These are phyloP conservation scores for Setaria viridis DNA, from an alignment of 202 grass and related monocot genomes.

Conservation along the genomic window DNA sequence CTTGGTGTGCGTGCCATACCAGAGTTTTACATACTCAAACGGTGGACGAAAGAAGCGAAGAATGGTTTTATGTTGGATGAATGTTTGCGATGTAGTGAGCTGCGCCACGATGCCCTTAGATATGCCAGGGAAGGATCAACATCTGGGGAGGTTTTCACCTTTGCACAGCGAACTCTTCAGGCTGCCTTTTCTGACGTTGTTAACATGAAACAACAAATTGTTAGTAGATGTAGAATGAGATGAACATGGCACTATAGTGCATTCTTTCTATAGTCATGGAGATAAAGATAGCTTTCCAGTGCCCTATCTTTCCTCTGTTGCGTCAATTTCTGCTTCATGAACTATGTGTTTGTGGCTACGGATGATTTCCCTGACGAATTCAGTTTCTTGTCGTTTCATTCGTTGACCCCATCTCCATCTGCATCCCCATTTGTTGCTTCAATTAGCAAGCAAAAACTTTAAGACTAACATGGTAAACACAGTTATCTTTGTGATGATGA, in stretches of 20 bases:
- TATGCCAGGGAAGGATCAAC: too few species aligned
- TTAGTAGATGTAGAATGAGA: slow-evolving; percentile 45
- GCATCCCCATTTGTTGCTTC: not conserved
- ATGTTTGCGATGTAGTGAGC: too few species aligned
- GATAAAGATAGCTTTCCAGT: too few species aligned
- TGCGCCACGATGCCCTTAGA: too few species aligned
- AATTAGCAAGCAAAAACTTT: not conserved
- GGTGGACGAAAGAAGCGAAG: too few species aligned
- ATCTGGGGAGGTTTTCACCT: too few species aligned
- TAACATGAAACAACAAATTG: slow-evolving; percentile 62
- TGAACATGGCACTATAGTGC: slow-evolving; percentile 21
- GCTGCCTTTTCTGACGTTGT: slow-evolving; percentile 58
- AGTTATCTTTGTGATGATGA: not conserved
- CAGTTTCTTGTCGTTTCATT: not conserved
- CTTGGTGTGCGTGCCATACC: too few species aligned
- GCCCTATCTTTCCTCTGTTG: not conserved
- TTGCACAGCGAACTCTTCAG: too few species aligned
- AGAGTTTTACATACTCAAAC: too few species aligned
- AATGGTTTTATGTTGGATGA: too few species aligned
- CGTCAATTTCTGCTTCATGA: slow-evolving; percentile 1
- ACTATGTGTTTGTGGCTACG: not conserved
- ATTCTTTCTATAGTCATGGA: too few species aligned
- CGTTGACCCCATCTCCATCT: not conserved
- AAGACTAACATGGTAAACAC: not conserved
- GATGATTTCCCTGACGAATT: not conserved